Conservation (phyloP, 768 basidiomycete species). For the Dioszegia crocea region DNA sequence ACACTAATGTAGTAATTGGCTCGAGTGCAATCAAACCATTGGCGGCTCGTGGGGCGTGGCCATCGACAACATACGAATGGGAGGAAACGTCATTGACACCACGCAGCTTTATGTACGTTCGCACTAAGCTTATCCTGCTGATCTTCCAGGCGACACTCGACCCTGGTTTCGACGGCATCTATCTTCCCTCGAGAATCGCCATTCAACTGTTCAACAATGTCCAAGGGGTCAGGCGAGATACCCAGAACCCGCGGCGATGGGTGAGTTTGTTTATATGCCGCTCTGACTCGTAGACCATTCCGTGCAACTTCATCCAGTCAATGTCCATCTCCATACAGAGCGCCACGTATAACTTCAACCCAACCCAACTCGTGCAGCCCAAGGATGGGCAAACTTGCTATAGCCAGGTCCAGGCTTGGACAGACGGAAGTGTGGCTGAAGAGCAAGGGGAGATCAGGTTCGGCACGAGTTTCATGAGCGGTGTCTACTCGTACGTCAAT, state of each 20-base stretch:
- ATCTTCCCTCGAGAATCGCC: slow-evolving; percentile 34
- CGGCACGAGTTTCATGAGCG: slow-evolving; percentile 46
- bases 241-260: slow-evolving; percentile 32
- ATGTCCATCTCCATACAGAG: slow-evolving; percentile 34
- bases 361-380: slow-evolving; percentile 33
- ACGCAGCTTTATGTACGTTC: slow-evolving; percentile 28
- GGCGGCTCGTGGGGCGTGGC: slow-evolving; percentile 37
- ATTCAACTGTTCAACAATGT: slow-evolving; percentile 27
- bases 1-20: slow-evolving; percentile 38
- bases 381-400: slow-evolving; percentile 33
- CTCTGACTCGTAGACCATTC: slow-evolving; percentile 32
- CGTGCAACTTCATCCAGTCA: slow-evolving; percentile 39
- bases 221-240: slow-evolving; percentile 26
- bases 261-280: slow-evolving; percentile 14
- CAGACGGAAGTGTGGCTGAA: slow-evolving; percentile 37
- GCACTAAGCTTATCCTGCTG: not conserved
- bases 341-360: slow-evolving; percentile 31
- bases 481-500: slow-evolving; percentile 41
- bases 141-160: slow-evolving; percentile 39
- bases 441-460: slow-evolving; percentile 36
- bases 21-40: slow-evolving; percentile 16
- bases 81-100: slow-evolving; percentile 22
- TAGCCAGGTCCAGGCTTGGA: slow-evolving; percentile 41
- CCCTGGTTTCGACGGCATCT: slow-evolving; percentile 42
- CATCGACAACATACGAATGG: slow-evolving; percentile 28